Conservation (phyloP, 2,329 filamentous ascomycete species). For the Coniella lustricola region DNA sequence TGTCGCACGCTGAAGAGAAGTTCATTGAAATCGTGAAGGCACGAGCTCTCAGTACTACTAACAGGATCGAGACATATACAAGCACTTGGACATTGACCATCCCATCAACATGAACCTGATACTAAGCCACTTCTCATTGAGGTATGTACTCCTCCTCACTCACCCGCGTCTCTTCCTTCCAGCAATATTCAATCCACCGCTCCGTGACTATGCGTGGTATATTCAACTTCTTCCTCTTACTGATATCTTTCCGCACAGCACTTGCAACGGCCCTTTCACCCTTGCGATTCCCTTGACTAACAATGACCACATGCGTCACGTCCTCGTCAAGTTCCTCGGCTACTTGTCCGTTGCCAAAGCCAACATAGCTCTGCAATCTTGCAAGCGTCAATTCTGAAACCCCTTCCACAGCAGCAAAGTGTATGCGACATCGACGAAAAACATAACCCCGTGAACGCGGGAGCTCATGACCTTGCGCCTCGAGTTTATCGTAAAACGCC, state of each 20-base stretch:
- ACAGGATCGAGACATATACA: too few species aligned
- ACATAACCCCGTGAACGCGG: constrained; percentile 43
- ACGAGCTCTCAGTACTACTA: too few species aligned
- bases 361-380: constrained; percentile 49
- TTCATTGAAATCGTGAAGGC: too few species aligned
- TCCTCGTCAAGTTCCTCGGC: constrained; percentile 42
- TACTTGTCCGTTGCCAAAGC: constrained; percentile 62
- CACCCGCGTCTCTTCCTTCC: constrained; percentile 68
- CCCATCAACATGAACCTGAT: background rate
- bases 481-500: constrained; percentile 47
- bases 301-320: constrained; percentile 69
- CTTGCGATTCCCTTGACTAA: constrained; percentile 33
- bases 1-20: too few species aligned
- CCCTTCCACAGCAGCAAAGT: constrained; percentile 29
- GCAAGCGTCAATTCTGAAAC: constrained; percentile 28
- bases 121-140: constrained; percentile 15
- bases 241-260: constrained; percentile 39
- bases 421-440: constrained; percentile 41
- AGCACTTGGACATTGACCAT: too few species aligned
- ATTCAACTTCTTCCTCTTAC: constrained; percentile 29
- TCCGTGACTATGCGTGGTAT: constrained; percentile 63
- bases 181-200: constrained; percentile 73
- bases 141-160: constrained; percentile 63
- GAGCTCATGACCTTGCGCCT: constrained; percentile 48
- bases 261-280: constrained; percentile 32